Evolutionary conservation across 1,284 basidiomycete species (phyloP), one percentile per base, ranked within the genome.

Genomic region (Boletus holoroseus): DNA sequence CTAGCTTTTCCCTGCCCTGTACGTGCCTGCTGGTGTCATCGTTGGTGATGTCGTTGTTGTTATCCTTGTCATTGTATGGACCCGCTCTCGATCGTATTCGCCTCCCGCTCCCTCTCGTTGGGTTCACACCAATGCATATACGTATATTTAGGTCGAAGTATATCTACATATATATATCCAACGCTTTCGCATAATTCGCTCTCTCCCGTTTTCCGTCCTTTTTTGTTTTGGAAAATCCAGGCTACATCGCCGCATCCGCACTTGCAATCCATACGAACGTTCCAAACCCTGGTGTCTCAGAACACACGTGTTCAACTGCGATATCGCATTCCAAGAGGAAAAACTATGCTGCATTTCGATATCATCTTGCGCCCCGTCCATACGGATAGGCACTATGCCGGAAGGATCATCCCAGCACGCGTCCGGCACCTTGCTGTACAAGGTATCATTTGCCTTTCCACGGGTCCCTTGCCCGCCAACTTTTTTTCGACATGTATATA

Each of bases 371-470:
- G 48, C 53, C 63, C 7, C 28, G 8, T 34, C 20, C 47, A 30
- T 13, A 52, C 28, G 46, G 36, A 37, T 9, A 58, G 48, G 38
- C 32, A 49, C 47, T 38, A 35, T 53, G 47, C 59, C 60, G 60
- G 60, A 62, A 62, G 63, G 63, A 62, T 62, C 60, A 57, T 61
- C 53, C 11, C 12, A 31, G 38, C 39, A 27, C 32, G 36, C 41
- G 22, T 28, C 9, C 11, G n/a, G 34, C n/a, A n/a, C n/a, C n/a
- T n/a, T n/a, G n/a, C n/a, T n/a, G n/a, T n/a, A n/a, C n/a, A n/a
- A n/a, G n/a, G n/a, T n/a, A n/a, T n/a, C n/a, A n/a, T n/a, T n/a
- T n/a, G n/a, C n/a, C n/a, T n/a, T n/a, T n/a, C n/a, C n/a, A n/a
- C n/a, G n/a, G n/a, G n/a, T n/a, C n/a, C n/a, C n/a, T n/a, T n/a